phyloP scores from a whole-genome alignment of 805 yeast genomes.

The Candida taoyuanica region DNA sequence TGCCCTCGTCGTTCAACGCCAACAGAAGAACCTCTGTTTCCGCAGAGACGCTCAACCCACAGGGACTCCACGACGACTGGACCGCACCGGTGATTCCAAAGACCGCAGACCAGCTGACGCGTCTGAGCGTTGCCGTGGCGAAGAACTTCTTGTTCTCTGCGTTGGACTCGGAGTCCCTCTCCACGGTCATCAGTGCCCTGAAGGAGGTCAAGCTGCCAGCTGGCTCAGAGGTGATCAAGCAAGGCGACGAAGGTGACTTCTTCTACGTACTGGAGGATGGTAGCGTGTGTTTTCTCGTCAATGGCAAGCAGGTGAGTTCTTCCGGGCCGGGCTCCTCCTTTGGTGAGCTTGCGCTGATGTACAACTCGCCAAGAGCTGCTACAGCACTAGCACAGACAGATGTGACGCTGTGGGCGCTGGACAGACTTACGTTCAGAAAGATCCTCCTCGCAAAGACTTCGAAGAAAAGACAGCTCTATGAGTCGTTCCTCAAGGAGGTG shows the following conservation, averaged over 20 bases:
- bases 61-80: conserved; percentile 62
- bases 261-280: conserved; percentile 87
- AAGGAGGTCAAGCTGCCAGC: conserved; percentile 60
- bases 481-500: conserved; percentile 79
- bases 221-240: conserved; percentile 67
- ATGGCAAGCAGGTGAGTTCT: conserved; percentile 58
- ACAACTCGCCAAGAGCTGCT: conserved; percentile 96
- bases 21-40: conserved; percentile 86
- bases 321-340: conserved; percentile 87
- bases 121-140: conserved; percentile 67
- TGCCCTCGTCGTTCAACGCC: conserved; percentile 65
- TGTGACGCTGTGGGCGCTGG: conserved; percentile 85
- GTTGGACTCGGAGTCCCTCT: conserved; percentile 71
- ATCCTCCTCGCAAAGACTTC: conserved; percentile 88
- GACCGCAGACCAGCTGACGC: conserved; percentile 55
- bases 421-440: conserved; percentile 87
- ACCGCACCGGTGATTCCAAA: conserved; percentile 65
- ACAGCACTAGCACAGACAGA: conserved; percentile 75
- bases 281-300: conserved; percentile 71
- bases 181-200: conserved; percentile 78
- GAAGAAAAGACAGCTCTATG: conserved; percentile 86
- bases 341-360: conserved; percentile 97
- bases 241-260: conserved; percentile 94
- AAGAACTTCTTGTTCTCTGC: conserved; percentile 82
- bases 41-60: conserved; percentile 83